Conservation (phyloP, 1,139 yeast species). For the Cylindricascospora bacillispora region DNA sequence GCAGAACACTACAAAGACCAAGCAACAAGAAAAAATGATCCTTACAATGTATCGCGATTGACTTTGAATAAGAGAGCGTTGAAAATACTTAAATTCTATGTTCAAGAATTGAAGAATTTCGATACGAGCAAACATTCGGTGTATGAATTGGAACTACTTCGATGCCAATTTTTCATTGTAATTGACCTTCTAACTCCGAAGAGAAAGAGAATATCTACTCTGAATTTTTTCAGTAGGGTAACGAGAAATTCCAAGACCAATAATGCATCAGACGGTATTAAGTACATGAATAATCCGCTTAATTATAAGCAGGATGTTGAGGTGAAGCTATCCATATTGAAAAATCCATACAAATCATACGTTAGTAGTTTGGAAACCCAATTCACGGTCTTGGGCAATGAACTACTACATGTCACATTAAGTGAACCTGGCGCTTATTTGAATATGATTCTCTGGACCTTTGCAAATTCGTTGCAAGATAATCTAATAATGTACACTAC, state of each 20-base stretch:
- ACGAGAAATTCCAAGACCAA: too few relatives aligned
- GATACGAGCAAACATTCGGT: slow-evolving; percentile 8
- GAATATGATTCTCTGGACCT: slow-evolving; percentile 20
- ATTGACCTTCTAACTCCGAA: slow-evolving; percentile 11
- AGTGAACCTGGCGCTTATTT: slow-evolving; percentile 15
- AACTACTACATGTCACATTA: slow-evolving; percentile 10
- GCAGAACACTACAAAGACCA: slow-evolving; percentile 14
- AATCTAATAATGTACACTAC: slow-evolving; percentile 7
- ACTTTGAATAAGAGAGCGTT: slow-evolving; percentile 14
- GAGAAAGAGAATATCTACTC: too few relatives aligned
- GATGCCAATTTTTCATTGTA: slow-evolving; percentile 22
- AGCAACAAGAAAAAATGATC: slow-evolving; percentile 13
- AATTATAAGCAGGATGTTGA: slow-evolving; percentile 3
- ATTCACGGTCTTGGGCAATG: slow-evolving; percentile 12
- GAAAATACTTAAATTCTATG: slow-evolving; percentile 10
- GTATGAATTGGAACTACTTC: slow-evolving; percentile 18
- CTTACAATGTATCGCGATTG: slow-evolving; percentile 15
- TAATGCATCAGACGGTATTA: too few relatives aligned
- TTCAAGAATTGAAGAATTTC: slow-evolving; percentile 10
- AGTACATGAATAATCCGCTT: too few relatives aligned
- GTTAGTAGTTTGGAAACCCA: slow-evolving; percentile 15
- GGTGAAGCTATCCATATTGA: too few relatives aligned
- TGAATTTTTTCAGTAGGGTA: too few relatives aligned
- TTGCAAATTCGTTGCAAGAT: slow-evolving; percentile 13
- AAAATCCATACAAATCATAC: slow-evolving; percentile 17